Percentiles rank a stretch among this genome's conserved stretches.
phyloP scores from a whole-genome alignment of 2,329 filamentous ascomycete species.

The Botrytis cinerea region DNA sequence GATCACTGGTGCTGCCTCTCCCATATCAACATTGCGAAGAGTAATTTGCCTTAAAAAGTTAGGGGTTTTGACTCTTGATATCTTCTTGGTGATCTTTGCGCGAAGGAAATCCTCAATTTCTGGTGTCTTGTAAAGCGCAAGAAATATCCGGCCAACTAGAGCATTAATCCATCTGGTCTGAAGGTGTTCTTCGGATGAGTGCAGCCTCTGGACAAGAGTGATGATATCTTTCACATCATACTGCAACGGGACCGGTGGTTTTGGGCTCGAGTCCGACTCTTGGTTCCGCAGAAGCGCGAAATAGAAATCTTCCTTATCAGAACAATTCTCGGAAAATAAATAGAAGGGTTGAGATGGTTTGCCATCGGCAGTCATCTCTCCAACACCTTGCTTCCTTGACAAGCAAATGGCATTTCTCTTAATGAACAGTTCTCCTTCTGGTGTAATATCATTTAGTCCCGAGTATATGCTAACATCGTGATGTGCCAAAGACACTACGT shows the following conservation, averaged over 20 bases:
- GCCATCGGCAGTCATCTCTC: conserved; percentile 57
- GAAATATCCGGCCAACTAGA: conserved; percentile 81
- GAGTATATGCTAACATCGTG: conserved; percentile 84
- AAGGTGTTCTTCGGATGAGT: conserved; percentile 87
- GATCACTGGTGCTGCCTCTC: conserved; percentile 82
- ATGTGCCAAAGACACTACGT: conserved; percentile 90
- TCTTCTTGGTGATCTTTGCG: conserved; percentile 92
- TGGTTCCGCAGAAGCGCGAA: conserved; percentile 87
- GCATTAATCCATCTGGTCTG: conserved; percentile 95
- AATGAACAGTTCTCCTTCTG: conserved; percentile 92
- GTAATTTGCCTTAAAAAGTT: conserved; percentile 83
- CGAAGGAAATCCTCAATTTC: conserved; percentile 78
- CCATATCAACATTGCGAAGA: conserved; percentile 82
- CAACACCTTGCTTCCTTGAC: conserved; percentile 60
- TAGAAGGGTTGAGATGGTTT: conserved; percentile 79
- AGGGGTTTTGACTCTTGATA: conserved; percentile 88
- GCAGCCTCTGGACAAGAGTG: conserved; percentile 82
- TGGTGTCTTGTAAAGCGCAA: conserved; percentile 82
- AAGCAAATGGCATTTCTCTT: conserved; percentile 89
- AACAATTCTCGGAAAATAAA: conserved; percentile 92
- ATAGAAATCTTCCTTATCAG: conserved; percentile 98
- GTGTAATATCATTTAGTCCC: conserved; percentile 69
- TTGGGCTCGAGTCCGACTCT: conserved; percentile 62
- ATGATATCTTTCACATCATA: conserved; percentile 89
- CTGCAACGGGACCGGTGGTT: conserved; percentile 67